phyloP scores from a whole-genome alignment of 495 filamentous ascomycete genomes.

The Penicillium canescens region DNA sequence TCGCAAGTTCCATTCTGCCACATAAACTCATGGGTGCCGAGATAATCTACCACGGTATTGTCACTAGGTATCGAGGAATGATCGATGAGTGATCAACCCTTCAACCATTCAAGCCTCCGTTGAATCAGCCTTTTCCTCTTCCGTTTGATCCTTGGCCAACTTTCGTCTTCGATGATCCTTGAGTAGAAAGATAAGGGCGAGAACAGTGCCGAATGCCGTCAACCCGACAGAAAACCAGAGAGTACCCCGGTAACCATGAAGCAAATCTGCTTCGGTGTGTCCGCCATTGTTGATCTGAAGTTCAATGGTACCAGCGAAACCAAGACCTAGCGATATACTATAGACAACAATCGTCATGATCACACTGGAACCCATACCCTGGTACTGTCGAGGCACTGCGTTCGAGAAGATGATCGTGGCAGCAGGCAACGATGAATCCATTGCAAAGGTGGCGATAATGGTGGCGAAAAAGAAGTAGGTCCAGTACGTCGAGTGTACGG shows the following conservation, averaged over 20 bases:
- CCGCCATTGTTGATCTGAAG: conserved; percentile 34
- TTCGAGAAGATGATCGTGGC: conserved; percentile 44
- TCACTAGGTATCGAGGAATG: neutral
- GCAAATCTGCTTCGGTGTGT: conserved; percentile 18
- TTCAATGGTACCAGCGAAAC: conserved; percentile 48
- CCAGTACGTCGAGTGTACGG: too few species aligned
- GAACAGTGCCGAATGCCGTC: conserved; percentile 7
- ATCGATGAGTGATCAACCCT: neutral
- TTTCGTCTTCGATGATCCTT: conserved; percentile 5
- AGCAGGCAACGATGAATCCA: conserved; percentile 53
- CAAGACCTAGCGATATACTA: conserved; percentile 45
- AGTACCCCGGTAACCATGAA: conserved; percentile 38
- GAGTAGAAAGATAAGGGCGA: conserved; percentile 5
- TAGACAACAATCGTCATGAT: conserved; percentile 48
- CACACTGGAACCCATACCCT: conserved; percentile 45
- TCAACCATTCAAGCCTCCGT: neutral
- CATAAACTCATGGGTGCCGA: too few species aligned
- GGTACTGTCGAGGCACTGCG: conserved; percentile 37
- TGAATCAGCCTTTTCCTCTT: conserved; percentile 1
- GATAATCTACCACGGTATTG: too few species aligned
- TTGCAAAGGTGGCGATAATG: conserved; percentile 36
- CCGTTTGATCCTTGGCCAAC: conserved; percentile 1
- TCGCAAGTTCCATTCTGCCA: too few species aligned
- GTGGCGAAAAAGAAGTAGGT: conserved; percentile 35
- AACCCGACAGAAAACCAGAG: conserved; percentile 10